These are phyloP conservation scores for Aspergillus flavus DNA, from an alignment of 2,329 filamentous ascomycete genomes.

Conservation along the genomic window DNA sequence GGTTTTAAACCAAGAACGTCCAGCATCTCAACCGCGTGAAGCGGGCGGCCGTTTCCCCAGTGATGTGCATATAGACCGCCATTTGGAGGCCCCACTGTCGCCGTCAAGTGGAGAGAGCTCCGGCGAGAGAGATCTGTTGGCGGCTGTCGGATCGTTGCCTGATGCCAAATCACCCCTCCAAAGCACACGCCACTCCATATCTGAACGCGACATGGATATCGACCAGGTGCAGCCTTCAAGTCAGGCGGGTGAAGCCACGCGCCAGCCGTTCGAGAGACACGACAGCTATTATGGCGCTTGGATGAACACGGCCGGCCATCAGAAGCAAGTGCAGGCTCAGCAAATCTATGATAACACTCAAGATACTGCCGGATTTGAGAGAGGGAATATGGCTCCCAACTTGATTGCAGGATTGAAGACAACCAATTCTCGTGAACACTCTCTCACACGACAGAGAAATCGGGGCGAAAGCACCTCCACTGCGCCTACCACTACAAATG, in stretches of 20 bases:
- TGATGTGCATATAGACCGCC: slow-evolving; percentile 84
- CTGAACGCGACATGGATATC: slow-evolving; percentile 16
- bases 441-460: slow-evolving; percentile 14
- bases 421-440: slow-evolving; percentile 16
- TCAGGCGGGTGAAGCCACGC: slow-evolving; percentile 11
- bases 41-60: slow-evolving; percentile 97
- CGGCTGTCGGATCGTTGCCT: slow-evolving; percentile 60
- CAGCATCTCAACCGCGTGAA: slow-evolving; percentile 59
- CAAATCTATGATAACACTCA: slow-evolving; percentile 12
- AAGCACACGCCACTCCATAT: slow-evolving; percentile 39
- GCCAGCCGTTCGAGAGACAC: slow-evolving; percentile 26
- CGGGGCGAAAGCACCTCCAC: slow-evolving; percentile 38
- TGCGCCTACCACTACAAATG: slow-evolving; percentile 37
- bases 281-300: slow-evolving; percentile 55
- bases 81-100: slow-evolving; percentile 77
- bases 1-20: slow-evolving; percentile 41
- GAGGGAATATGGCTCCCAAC: slow-evolving; percentile 13
- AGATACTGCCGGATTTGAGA: slow-evolving; percentile 5
- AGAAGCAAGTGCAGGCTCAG: slow-evolving; percentile 21
- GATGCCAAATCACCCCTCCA: slow-evolving; percentile 44
- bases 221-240: slow-evolving; percentile 18
- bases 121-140: slow-evolving; percentile 64
- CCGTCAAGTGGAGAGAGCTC: slow-evolving; percentile 82
- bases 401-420: slow-evolving; percentile 20
- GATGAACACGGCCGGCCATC: slow-evolving; percentile 45